These are phyloP conservation scores for Vanilla planifolia DNA, from an alignment of 106 monocot species.

Conservation along the genomic window DNA sequence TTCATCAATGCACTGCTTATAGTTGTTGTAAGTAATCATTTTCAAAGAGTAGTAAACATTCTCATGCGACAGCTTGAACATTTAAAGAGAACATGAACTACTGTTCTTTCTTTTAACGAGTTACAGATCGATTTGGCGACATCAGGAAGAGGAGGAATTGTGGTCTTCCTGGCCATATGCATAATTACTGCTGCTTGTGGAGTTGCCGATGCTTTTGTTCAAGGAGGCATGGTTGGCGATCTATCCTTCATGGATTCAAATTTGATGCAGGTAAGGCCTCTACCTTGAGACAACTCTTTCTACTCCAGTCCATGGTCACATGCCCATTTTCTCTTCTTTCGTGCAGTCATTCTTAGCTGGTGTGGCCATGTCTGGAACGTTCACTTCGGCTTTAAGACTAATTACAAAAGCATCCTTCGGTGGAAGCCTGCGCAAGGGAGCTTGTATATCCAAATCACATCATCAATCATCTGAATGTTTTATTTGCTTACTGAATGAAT, in stretches of 20 bases:
- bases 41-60: no score
- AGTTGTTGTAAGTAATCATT: constrained; percentile 25
- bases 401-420: constrained; percentile 53
- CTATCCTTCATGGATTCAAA: constrained; percentile 59
- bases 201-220: constrained; percentile 48
- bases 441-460: constrained; percentile 46
- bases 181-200: constrained; percentile 50
- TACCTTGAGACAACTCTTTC: no score
- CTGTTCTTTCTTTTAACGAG: neutral
- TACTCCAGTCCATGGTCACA: neutral
- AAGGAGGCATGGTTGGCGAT: constrained; percentile 75
- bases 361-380: constrained; percentile 45
- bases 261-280: constrained; percentile 53
- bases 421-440: constrained; percentile 48
- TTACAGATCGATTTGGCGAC: constrained; percentile 55
- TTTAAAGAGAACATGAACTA: neutral
- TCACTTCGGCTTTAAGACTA: constrained; percentile 56
- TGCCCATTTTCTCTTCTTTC: neutral
- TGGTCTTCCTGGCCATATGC: constrained; percentile 38
- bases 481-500: no score
- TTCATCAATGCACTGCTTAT: constrained; percentile 20
- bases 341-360: constrained; percentile 54
- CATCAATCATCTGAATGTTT: no score
- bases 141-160: constrained; percentile 49
- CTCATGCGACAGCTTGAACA: no score